Evolutionary conservation across 805 yeast genomes (phyloP), one percentile per base, ranked within the genome.

Genomic region (Saturnispora sanitii): DNA sequence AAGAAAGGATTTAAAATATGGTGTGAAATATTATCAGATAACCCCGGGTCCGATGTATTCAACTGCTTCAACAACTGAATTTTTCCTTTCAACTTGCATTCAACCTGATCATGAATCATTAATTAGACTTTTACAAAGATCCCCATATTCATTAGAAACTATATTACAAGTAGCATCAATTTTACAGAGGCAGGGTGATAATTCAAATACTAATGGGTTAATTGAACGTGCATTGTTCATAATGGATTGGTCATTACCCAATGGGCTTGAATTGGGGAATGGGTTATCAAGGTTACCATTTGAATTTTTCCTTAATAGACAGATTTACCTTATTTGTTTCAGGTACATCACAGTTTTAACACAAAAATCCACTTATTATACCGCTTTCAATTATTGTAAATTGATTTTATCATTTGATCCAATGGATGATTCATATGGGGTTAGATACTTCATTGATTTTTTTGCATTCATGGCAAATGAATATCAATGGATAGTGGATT

Each of bases 371-470:
- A 82, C 90, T 2, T 77, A 73, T 52, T 70, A 62, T 43, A 86
- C 95, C 0, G 94, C 95, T 1, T 69, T 83, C 33, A 74, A 76
- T 32, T 86, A 79, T 64, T 73, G 82, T 50, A 85, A 83, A 55
- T 65, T 79, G 5, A 63, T 86, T 37, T 64, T 82, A 46, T 73
- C 87, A 2, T 61, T 87, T 23, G 60, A 58, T 30, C 95, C 94
- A 1, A 69, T 77, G 2, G 83, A 80, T 42, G 95, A 87, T 62
- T 95, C 95, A 2, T 64, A 79, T 39, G 95, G 95, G 18, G 86
- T 81, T 11, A 69, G 94, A 47, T 79, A 80, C 53, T 82, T 85
- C 56, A 77, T 87, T 49, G 95, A 87, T 55, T 78, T 73, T 53
- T 86, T 82, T 53, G 79, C 90, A 3, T 62, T 83, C 3, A 62